Conservation (phyloP, 1,284 basidiomycete species). For the Pyrrhoderma lamaoense region DNA sequence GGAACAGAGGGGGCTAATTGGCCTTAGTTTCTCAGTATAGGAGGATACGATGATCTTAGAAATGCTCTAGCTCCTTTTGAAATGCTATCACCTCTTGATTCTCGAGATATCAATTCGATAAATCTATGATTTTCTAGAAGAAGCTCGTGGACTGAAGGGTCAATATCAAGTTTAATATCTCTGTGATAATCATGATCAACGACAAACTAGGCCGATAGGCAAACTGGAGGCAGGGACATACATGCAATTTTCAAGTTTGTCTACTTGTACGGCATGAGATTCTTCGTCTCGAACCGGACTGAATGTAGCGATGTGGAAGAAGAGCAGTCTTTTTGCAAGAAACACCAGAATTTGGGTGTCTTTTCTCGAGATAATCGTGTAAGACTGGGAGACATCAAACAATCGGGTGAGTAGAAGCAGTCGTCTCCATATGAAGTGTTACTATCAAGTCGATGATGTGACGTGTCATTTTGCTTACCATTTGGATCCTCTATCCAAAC, state of each 20-base stretch:
- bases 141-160: constrained; percentile 23
- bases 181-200: constrained; percentile 22
- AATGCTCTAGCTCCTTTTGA: constrained; percentile 26
- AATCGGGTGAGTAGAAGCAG: constrained; percentile 21
- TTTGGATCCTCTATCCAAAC: neutral
- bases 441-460: neutral
- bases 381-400: constrained; percentile 35
- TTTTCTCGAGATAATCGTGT: constrained; percentile 31
- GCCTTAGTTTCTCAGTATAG: neutral
- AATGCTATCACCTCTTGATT: neutral
- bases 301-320: neutral
- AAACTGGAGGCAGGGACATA: constrained; percentile 20
- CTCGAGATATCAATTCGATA: constrained; percentile 16
- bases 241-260: constrained; percentile 29
- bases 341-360: constrained; percentile 29
- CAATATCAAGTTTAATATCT: constrained; percentile 28
- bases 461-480: constrained; percentile 9
- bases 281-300: constrained; percentile 21
- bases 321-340: too few species aligned
- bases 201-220: too few species aligned
- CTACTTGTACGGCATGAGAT: constrained; percentile 22
- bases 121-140: constrained; percentile 21
- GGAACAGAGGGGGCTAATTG: constrained; percentile 38
- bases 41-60: constrained; percentile 25
- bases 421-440: constrained; percentile 22